Percentiles rank a stretch among this genome's conserved stretches.
Evolutionary conservation across 768 basidiomycete species (phyloP).

Genomic region (Chalciporus pseudorubinellus): DNA sequence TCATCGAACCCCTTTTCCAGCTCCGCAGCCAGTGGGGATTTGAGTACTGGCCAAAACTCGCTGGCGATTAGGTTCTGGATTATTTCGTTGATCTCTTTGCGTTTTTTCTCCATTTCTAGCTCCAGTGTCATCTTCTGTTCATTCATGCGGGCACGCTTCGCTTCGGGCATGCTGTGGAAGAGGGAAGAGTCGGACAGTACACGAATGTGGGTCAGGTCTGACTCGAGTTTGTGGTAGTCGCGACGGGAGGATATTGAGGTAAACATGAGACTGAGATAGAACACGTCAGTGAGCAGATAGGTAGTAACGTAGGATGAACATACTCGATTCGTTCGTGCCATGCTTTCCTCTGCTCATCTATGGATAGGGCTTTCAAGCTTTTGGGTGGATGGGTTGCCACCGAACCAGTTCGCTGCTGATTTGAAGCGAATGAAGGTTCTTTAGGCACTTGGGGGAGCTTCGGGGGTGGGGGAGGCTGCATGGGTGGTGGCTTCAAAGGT

Average conservation of each 20-base stretch:
- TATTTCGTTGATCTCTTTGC: conserved; percentile 30
- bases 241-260: conserved; percentile 33
- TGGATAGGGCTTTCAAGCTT: conserved; percentile 23
- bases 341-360: conserved; percentile 36
- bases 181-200: conserved; percentile 25
- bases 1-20: conserved; percentile 23
- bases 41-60: conserved; percentile 42
- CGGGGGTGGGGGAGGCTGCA: conserved; percentile 22
- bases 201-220: conserved; percentile 30
- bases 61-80: conserved; percentile 32
- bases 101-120: conserved; percentile 26
- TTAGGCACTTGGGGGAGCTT: conserved; percentile 17
- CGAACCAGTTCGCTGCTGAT: conserved; percentile 6
- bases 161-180: conserved; percentile 23
- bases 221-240: conserved; percentile 32
- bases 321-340: conserved; percentile 44
- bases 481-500: conserved; percentile 13
- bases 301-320: conserved; percentile 10
- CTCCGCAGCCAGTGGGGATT: conserved; percentile 22
- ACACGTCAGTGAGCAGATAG: background rate
- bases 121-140: conserved; percentile 25
- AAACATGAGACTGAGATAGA: conserved; percentile 34
- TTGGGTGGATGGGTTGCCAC: background rate
- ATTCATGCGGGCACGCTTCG: conserved; percentile 22
- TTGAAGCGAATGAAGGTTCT: conserved; percentile 18